These are phyloP conservation scores for Neodidymelliopsis sp. DNA, from an alignment of 2,329 filamentous ascomycete species.

Conservation along the genomic window DNA sequence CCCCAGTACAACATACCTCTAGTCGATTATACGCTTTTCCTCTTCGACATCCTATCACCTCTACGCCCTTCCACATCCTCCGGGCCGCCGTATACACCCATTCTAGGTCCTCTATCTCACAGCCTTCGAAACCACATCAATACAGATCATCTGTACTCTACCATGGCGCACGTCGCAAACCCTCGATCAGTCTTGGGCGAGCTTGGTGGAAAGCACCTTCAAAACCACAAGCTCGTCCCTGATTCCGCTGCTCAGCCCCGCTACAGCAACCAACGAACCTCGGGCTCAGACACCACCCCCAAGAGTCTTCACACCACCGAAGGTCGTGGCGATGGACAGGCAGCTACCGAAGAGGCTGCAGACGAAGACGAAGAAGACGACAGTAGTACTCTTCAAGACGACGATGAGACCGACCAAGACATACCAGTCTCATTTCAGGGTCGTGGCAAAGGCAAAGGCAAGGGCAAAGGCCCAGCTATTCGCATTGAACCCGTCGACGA, in stretches of 20 bases:
- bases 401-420: conserved; percentile 47
- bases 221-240: conserved; percentile 40
- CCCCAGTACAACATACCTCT: conserved; percentile 41
- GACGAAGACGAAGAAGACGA: conserved; percentile 48
- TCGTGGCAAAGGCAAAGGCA: conserved; percentile 42
- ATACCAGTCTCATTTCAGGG: conserved; percentile 44
- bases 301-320: conserved; percentile 32
- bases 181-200: conserved; percentile 34
- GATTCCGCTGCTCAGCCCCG: conserved; percentile 29
- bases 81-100: conserved; percentile 5
- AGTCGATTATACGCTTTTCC: conserved; percentile 37
- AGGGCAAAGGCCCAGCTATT: conserved; percentile 48
- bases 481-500: conserved; percentile 44
- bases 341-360: conserved; percentile 36
- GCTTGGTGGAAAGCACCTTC: conserved; percentile 40
- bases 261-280: conserved; percentile 33
- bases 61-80: conserved; percentile 5
- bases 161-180: conserved; percentile 41
- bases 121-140: not conserved
- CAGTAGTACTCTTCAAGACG: conserved; percentile 44
- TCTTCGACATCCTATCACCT: conserved; percentile 16
- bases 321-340: conserved; percentile 37
- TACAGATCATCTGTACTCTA: conserved; percentile 10
- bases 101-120: not conserved
- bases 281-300: conserved; percentile 26